Base-by-base conservation (phyloP, 495 filamentous ascomycete species). In the Cudoniella acicularis region DNA sequence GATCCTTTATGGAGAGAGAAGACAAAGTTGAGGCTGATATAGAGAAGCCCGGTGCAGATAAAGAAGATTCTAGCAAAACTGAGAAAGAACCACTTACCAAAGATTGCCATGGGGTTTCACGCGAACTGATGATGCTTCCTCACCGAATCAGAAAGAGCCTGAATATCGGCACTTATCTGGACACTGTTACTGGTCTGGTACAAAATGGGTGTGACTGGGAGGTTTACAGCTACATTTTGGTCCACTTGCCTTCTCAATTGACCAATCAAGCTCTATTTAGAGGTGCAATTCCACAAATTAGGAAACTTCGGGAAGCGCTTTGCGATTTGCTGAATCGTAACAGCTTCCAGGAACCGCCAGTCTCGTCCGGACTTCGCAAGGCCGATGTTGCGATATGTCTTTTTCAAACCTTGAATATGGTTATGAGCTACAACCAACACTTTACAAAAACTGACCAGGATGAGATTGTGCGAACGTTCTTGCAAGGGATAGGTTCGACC, bases 181-280 rank as follows among this genome's bases (percentile, higher is more conserved):
- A 94, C 51, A 75, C 82, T 9, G 72, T 96, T 40, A 82, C 92
- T 40, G 80, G 79, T 1, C 73, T 96, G 18, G 73, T 99, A 26
- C 85, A 90, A 62, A 77, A 88, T 42, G 88, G 87, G 48, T 83
- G 83, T 25, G 88, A 96, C 52, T 99, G 95, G 95, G 92, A 98
- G 70, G 75, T 96, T 1, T 96, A 96, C 77, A 92, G 89, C 72
- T 96, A 91, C 68, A 81, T 94, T 25, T 78, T 98, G 11, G 87
- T 89, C 11, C 89, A 96, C 68, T 73, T 96, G n/a, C 86, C 89
- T 11, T 86, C 87, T 22, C 93, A 97, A 66, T 79, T 99, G 30
- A 86, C 86, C 65, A 98, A 98, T 67, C 89, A 91, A 61, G 84
- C 88, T n/a, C 75, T 96, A 6, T 97, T 97, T 71, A 75, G 70